A percentile compares a stretch with the other conserved stretches of the same genome.
Evolutionary conservation across 352 stramenopile species (phyloP).

Genomic region (Phytophthora pisi): DNA sequence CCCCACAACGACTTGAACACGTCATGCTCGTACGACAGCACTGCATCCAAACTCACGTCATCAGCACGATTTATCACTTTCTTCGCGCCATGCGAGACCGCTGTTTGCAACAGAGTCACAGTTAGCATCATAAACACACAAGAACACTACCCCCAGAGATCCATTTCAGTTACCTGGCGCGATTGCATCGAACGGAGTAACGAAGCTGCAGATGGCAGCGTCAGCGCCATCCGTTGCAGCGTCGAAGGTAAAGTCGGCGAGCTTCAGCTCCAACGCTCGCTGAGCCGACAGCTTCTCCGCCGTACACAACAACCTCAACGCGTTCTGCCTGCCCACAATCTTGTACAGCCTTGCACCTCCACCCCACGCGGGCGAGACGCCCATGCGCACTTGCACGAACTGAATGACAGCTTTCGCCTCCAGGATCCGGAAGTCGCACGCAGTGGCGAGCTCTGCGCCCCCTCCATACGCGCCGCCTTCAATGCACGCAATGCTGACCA

Average conservation of each 20-base stretch:
- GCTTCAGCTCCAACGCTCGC: slow-evolving; percentile 60
- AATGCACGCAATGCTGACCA: slow-evolving; percentile 81
- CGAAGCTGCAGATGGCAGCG: slow-evolving; percentile 48
- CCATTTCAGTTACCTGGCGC: slow-evolving; percentile 42
- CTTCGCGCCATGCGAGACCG: slow-evolving; percentile 75
- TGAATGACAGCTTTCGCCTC: slow-evolving; percentile 69
- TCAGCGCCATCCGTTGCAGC: slow-evolving; percentile 31
- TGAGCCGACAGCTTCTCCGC: slow-evolving; percentile 57
- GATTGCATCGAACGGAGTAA: slow-evolving; percentile 56
- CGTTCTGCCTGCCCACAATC: slow-evolving; percentile 74
- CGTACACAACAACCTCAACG: slow-evolving; percentile 76
- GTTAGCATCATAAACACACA: slow-evolving; percentile 5
- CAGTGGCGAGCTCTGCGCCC: slow-evolving; percentile 81
- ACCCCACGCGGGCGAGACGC: slow-evolving; percentile 85
- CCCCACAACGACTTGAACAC: slow-evolving; percentile 79
- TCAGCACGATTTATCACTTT: slow-evolving; percentile 73
- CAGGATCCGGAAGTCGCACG: slow-evolving; percentile 85
- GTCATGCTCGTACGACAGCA: slow-evolving; percentile 65
- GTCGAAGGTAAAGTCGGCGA: slow-evolving; percentile 72
- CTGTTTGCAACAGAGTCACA: slow-evolving; percentile 30
- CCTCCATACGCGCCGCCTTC: slow-evolving; percentile 85
- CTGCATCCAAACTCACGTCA: slow-evolving; percentile 65
- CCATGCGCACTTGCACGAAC: slow-evolving; percentile 87
- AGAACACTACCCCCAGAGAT: not conserved
- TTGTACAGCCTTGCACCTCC: slow-evolving; percentile 77